Percentiles rank a stretch among this genome's conserved stretches.
Conservation (phyloP, 495 filamentous ascomycete species). For the Platismatia glauca region DNA sequence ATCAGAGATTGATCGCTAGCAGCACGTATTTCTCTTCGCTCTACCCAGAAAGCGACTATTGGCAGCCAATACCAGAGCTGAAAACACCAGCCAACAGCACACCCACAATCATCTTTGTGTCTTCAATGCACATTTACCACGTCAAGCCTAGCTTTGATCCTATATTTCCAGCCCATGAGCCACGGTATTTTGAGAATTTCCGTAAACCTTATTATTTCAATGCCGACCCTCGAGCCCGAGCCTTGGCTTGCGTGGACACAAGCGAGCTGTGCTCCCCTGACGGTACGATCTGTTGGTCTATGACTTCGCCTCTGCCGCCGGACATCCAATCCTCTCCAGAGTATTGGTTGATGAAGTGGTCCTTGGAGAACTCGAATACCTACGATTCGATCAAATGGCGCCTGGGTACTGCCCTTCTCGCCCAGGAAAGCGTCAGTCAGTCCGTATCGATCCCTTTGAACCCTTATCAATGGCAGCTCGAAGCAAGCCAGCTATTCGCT, state of each 20-base stretch:
- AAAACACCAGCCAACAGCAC: constrained; percentile 13
- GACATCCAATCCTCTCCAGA: not conserved
- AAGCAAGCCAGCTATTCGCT: constrained; percentile 21
- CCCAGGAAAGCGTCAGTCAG: constrained; percentile 22
- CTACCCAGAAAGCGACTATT: constrained; percentile 9
- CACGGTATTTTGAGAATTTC: not conserved
- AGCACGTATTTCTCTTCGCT: constrained; percentile 15
- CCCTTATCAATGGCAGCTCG: constrained; percentile 23
- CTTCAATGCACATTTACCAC: constrained; percentile 21
- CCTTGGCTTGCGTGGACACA: constrained; percentile 22
- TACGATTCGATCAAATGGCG: constrained; percentile 25
- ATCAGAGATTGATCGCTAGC: not conserved
- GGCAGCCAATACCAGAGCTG: constrained; percentile 18
- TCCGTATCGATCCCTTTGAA: constrained; percentile 16
- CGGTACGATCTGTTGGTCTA: constrained; percentile 21
- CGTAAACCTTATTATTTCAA: constrained; percentile 15
- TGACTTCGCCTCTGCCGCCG: constrained; percentile 7
- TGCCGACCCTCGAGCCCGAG: constrained; percentile 16
- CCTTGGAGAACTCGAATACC: constrained; percentile 21
- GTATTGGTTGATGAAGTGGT: constrained; percentile 22
- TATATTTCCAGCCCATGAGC: constrained; percentile 21
- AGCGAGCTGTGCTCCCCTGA: constrained; percentile 20
- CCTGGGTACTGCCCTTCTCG: constrained; percentile 22
- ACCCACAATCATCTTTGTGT: constrained; percentile 25
- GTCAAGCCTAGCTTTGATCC: constrained; percentile 20